Evolutionary conservation across 345 rosid species (phyloP).

Genomic region (Populus tremula): DNA sequence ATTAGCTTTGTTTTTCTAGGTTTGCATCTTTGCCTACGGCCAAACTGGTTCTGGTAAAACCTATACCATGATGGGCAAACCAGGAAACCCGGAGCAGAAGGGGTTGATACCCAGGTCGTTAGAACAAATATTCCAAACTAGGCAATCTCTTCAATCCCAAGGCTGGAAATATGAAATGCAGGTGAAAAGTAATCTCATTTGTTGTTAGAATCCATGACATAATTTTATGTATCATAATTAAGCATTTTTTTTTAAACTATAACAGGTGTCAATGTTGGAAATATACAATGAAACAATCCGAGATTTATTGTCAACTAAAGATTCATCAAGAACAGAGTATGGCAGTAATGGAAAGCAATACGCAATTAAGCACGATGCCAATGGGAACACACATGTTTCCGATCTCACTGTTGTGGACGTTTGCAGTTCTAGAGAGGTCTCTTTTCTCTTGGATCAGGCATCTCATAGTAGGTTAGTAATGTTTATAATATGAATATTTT

Average conservation of each 20-base stretch:
- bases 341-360: constrained; percentile 43
- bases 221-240: not conserved
- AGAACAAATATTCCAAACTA: constrained; percentile 91
- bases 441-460: constrained; percentile 72
- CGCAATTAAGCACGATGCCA: constrained; percentile 32
- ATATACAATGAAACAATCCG: constrained; percentile 91
- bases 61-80: constrained; percentile 96
- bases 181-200: constrained; percentile 32
- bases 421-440: constrained; percentile 26
- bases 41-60: constrained; percentile 99
- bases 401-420: constrained; percentile 37
- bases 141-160: constrained; percentile 74
- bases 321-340: constrained; percentile 52
- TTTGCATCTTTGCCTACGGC: constrained; percentile 96
- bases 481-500: constrained; percentile 1
- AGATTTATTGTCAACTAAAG: constrained; percentile 74
- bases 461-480: constrained; percentile 67
- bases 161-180: constrained; percentile 99
- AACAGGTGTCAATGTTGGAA: constrained; percentile 93
- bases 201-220: not conserved
- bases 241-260: constrained; percentile 10
- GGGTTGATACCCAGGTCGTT: constrained; percentile 87
- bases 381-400: constrained; percentile 31
- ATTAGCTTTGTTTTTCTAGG: constrained; percentile 41
- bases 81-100: constrained; percentile 60